phyloP scores from a whole-genome alignment of 2,329 filamentous ascomycete species.

The Epichloe gansuensis region DNA sequence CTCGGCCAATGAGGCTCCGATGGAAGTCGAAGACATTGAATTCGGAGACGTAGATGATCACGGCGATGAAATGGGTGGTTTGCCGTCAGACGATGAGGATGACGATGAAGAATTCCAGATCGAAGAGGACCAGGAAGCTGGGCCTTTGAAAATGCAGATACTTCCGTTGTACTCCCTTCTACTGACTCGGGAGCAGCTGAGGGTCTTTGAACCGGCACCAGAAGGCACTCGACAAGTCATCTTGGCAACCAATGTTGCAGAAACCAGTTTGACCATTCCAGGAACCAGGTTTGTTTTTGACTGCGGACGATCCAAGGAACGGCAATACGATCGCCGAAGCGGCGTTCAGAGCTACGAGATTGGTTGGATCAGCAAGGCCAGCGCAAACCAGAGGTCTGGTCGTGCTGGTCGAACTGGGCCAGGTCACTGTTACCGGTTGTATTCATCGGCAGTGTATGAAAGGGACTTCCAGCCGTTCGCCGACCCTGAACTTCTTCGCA shows the following conservation, averaged over 20 bases:
- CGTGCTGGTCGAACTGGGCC: constrained; percentile 91
- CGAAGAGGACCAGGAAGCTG: constrained; percentile 44
- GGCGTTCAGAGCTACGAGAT: constrained; percentile 94
- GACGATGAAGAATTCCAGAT: constrained; percentile 54
- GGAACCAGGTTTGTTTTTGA: constrained; percentile 94
- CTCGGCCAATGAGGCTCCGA: constrained; percentile 60
- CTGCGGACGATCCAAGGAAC: constrained; percentile 82
- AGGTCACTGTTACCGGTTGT: constrained; percentile 89
- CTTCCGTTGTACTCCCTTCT: constrained; percentile 90
- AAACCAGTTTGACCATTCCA: constrained; percentile 93
- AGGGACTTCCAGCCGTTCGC: constrained; percentile 77
- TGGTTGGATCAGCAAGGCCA: constrained; percentile 95
- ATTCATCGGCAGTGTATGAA: constrained; percentile 89
- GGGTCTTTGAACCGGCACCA: constrained; percentile 75
- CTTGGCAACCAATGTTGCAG: constrained; percentile 89
- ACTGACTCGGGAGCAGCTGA: constrained; percentile 79
- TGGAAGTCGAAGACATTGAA: constrained; percentile 80
- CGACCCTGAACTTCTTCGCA: constrained; percentile 77
- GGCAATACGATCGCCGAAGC: constrained; percentile 73
- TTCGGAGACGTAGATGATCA: constrained; percentile 58
- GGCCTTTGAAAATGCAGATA: constrained; percentile 66
- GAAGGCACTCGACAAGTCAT: constrained; percentile 77
- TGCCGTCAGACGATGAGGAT: constrained; percentile 43
- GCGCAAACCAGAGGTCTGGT: constrained; percentile 79
- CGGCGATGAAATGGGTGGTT: constrained; percentile 45